A percentile compares a stretch with the other conserved stretches of the same genome.
These are phyloP conservation scores for Zygotorulaspora chibaensis DNA, from an alignment of 805 yeast genomes.

Conservation along the genomic window DNA sequence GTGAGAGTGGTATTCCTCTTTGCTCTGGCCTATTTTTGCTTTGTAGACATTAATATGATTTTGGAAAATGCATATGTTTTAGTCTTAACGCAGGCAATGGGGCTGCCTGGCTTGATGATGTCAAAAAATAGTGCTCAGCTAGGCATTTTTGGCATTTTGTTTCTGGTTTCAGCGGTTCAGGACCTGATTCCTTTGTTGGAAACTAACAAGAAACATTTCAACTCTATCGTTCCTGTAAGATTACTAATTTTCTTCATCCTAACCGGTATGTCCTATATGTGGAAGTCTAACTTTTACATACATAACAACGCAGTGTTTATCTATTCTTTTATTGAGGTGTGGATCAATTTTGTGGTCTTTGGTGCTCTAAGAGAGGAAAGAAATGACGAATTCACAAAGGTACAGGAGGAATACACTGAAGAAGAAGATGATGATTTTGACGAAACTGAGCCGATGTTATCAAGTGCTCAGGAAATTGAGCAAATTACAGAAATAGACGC, in stretches of 20 bases:
- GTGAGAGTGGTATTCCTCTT: conserved; percentile 44
- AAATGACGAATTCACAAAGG: conserved; percentile 42
- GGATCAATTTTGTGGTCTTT: conserved; percentile 63
- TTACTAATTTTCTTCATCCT: conserved; percentile 46
- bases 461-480: conserved; percentile 13
- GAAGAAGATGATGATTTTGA: conserved; percentile 6
- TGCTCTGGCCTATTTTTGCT: conserved; percentile 42
- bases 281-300: conserved; percentile 40
- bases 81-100: conserved; percentile 59
- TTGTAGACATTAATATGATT: conserved; percentile 45
- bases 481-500: conserved; percentile 4
- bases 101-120: conserved; percentile 37
- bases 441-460: conserved; percentile 4
- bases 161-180: conserved; percentile 42
- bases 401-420: conserved; percentile 11
- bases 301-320: conserved; percentile 61
- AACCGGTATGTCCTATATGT: conserved; percentile 47
- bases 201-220: conserved; percentile 46
- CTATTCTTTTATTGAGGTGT: conserved; percentile 59
- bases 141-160: conserved; percentile 47
- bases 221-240: conserved; percentile 56
- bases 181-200: conserved; percentile 60
- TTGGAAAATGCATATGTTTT: conserved; percentile 44
- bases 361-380: conserved; percentile 63
- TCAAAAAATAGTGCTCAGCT: conserved; percentile 40